Evolutionary conservation across 2,329 filamentous ascomycete species (phyloP), one percentile per base, ranked within the genome.

Genomic region (Parastagonospora avenae): DNA sequence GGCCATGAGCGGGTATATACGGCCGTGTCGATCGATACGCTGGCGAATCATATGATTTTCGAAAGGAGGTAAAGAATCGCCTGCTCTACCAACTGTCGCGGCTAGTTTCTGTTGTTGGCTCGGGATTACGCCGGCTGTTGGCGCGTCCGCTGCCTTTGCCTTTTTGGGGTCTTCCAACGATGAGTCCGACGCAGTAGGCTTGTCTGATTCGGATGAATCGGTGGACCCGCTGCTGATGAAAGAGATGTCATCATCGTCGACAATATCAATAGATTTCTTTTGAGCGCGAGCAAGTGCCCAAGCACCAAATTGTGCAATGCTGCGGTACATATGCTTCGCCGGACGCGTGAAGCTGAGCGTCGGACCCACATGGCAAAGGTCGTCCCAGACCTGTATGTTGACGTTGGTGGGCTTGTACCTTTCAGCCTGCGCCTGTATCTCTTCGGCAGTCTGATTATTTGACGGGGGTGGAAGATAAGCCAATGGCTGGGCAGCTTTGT

Each of bases 291-390:
- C 91, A 16, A 97, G 80, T 0, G 89, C 89, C 92, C 92, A 97
- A 0, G 92, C 91, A 2, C 92, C 89, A 66, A 99, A 97, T 62
- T 97, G 93, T 0, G 94, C 90, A 45, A 97, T 86, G 1, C 91
- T 90, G 41, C 93, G 85, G 71, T 91, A 97, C 92, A 97, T 97
- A 75, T 89, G 90, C 72, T 97, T 97, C 39, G 93, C 94, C 0
- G 94, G 94, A n/a, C 88, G 84, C 0, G 93, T 97, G 71, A 96
- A 97, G 64, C 91, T 96, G n/a, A 97, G 80, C 0, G 92, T 97
- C 1, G 93, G 91, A 0, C 89, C 87, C 5, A 96, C 92, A 68
- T 97, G 93, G 65, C 94, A 97, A 2, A 97, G 78, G 63, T 96
- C 90, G 50, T 97, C 93, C 92, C 93, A 97, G 1, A 97, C 88